phyloP scores from a whole-genome alignment of 352 stramenopile species.

The Saprolegnia parasitica region DNA sequence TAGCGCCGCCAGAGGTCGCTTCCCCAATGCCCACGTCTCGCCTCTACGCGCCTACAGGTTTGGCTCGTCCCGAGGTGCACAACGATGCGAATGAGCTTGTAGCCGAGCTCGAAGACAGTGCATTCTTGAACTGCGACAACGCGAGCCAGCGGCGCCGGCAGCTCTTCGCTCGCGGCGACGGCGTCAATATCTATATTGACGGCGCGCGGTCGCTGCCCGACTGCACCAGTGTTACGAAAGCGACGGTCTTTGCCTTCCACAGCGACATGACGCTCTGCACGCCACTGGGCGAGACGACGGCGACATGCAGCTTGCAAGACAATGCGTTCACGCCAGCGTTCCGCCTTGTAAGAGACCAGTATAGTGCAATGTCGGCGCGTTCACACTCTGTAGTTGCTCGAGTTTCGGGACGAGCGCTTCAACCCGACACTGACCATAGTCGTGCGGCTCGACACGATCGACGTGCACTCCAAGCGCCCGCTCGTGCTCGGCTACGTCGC shows the following conservation, averaged over 20 bases:
- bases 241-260: constrained; percentile 58
- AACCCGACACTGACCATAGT: constrained; percentile 80
- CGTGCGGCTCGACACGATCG: constrained; percentile 79
- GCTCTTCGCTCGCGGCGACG: constrained; percentile 60
- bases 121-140: constrained; percentile 9
- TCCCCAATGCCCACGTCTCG: no score
- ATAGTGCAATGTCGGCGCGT: no score
- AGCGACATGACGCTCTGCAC: constrained; percentile 42
- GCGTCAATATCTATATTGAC: constrained; percentile 79
- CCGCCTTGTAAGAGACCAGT: constrained; percentile 53
- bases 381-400: constrained; percentile 59
- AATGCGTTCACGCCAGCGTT: constrained; percentile 46
- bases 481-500: constrained; percentile 71
- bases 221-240: constrained; percentile 60
- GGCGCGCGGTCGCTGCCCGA: constrained; percentile 67
- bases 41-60: no score
- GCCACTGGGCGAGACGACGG: constrained; percentile 32
- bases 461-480: constrained; percentile 43
- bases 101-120: neutral
- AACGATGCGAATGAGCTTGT: no score
- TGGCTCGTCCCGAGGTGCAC: no score
- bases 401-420: constrained; percentile 70
- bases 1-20: no score
- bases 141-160: constrained; percentile 16
- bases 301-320: constrained; percentile 31